phyloP scores from a whole-genome alignment of 2,329 filamentous ascomycete genomes.

The Sordariomycetes sp. region DNA sequence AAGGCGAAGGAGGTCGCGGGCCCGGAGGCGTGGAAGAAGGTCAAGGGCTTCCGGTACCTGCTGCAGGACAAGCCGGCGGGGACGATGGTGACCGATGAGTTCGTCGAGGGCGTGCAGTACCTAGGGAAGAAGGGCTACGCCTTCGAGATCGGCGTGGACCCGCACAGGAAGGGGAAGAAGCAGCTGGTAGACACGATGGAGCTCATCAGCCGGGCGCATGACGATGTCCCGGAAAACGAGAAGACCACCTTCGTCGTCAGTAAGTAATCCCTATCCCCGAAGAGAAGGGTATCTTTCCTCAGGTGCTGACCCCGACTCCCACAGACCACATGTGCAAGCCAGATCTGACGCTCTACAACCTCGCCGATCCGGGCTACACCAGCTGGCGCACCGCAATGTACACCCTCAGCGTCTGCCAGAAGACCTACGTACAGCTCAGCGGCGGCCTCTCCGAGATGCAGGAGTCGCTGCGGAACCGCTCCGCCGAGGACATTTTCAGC shows the following conservation, averaged over 20 bases:
- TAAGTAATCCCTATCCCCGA: constrained; percentile 24
- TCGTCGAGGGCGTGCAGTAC: constrained; percentile 56
- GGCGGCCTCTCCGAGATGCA: constrained; percentile 76
- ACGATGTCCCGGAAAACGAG: constrained; percentile 45
- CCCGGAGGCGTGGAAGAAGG: constrained; percentile 47
- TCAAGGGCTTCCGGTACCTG: constrained; percentile 75
- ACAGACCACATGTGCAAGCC: constrained; percentile 90
- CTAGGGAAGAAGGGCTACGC: constrained; percentile 52
- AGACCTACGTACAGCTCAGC: constrained; percentile 85
- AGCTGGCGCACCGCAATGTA: constrained; percentile 62
- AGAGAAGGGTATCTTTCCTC: neutral
- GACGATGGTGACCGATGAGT: constrained; percentile 50
- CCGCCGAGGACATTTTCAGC: constrained; percentile 47
- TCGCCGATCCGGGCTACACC: constrained; percentile 46
- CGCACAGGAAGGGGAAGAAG: constrained; percentile 61
- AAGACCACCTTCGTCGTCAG: constrained; percentile 61
- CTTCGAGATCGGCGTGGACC: constrained; percentile 81
- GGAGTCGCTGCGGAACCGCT: constrained; percentile 34
- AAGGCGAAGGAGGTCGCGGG: constrained; percentile 52
- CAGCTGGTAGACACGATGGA: constrained; percentile 62
- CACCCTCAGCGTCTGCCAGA: constrained; percentile 51
- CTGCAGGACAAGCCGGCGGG: constrained; percentile 66
- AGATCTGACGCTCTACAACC: constrained; percentile 55
- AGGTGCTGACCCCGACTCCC: neutral
- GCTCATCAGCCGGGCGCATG: constrained; percentile 59